These are phyloP conservation scores for Arachis hypogaea DNA, from an alignment of 306 rosid species.

Conservation along the genomic window DNA sequence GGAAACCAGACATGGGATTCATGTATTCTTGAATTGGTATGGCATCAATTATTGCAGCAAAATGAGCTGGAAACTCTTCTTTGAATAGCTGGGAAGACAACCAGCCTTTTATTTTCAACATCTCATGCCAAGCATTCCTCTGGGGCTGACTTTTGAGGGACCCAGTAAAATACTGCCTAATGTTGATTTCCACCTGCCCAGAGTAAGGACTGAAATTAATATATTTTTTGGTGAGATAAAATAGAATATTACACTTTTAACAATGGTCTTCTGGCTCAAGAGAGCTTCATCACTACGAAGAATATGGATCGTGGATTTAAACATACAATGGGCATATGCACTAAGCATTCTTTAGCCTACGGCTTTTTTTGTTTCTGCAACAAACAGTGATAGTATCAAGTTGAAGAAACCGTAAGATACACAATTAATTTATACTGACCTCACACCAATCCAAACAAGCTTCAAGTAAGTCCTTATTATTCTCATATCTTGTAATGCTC, in stretches of 20 bases:
- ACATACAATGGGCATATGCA: not conserved
- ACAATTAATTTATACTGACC: conserved; percentile 59
- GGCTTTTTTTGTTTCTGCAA: too few species aligned
- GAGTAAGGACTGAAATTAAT: conserved; percentile 33
- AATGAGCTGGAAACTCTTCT: conserved; percentile 92
- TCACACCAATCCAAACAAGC: conserved; percentile 95
- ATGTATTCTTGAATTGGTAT: conserved; percentile 92
- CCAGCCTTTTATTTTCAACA: conserved; percentile 83
- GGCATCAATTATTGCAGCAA: conserved; percentile 68
- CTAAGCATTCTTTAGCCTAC: not conserved
- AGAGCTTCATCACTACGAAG: conserved; percentile 17
- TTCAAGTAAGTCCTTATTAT: conserved; percentile 62
- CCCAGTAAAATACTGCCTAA: conserved; percentile 80
- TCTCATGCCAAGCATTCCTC: conserved; percentile 68
- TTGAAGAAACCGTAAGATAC: conserved; percentile 14
- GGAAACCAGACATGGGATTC: conserved; percentile 86
- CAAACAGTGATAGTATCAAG: conserved; percentile 8
- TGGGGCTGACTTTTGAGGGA: conserved; percentile 65
- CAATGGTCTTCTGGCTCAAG: conserved; percentile 17
- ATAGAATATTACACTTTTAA: not conserved
- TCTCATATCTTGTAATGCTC: conserved; percentile 73
- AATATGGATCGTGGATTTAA: conserved; percentile 3
- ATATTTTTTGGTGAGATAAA: too few species aligned
- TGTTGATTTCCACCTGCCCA: conserved; percentile 89
- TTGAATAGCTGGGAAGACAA: conserved; percentile 85